Percentiles rank a stretch among this genome's conserved stretches.
Evolutionary conservation across 148 eudicot genomes (phyloP).

Genomic region (Arctostaphylos glauca): DNA sequence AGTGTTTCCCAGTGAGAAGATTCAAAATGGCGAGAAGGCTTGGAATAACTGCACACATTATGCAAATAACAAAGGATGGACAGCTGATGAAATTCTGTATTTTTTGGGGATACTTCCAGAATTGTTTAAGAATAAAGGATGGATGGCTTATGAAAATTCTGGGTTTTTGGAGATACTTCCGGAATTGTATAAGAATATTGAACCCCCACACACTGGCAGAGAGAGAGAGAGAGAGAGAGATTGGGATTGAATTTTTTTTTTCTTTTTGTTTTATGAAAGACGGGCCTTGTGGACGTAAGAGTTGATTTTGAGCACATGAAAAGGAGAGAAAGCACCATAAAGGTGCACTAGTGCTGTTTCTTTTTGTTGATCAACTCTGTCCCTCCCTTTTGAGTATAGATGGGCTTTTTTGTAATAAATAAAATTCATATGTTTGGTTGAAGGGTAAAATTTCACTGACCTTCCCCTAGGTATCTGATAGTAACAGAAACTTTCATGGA

Average conservation of each 20-base stretch:
- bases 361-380: constrained; percentile 14
- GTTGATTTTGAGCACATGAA: neutral
- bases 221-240: neutral
- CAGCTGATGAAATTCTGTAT: constrained; percentile 5
- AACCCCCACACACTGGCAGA: neutral
- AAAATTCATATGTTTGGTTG: neutral
- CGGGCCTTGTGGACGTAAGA: neutral
- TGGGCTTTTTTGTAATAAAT: neutral
- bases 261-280: constrained; percentile 21
- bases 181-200: neutral
- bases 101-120: neutral
- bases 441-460: too few species aligned
- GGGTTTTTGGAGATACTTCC: neutral
- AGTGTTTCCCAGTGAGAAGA: constrained; percentile 23
- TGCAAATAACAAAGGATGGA: constrained; percentile 7
- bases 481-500: too few species aligned
- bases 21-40: constrained; percentile 20
- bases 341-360: constrained; percentile 30
- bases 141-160: constrained; percentile 8
- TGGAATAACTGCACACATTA: constrained; percentile 43
- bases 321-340: constrained; percentile 33
- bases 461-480: too few species aligned
- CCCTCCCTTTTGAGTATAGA: neutral
- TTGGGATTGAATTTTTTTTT: constrained; percentile 11
- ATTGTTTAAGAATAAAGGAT: neutral